Evolutionary conservation across 169 alveolate genomes (phyloP).

Genomic region (Plasmodium vinckei): DNA sequence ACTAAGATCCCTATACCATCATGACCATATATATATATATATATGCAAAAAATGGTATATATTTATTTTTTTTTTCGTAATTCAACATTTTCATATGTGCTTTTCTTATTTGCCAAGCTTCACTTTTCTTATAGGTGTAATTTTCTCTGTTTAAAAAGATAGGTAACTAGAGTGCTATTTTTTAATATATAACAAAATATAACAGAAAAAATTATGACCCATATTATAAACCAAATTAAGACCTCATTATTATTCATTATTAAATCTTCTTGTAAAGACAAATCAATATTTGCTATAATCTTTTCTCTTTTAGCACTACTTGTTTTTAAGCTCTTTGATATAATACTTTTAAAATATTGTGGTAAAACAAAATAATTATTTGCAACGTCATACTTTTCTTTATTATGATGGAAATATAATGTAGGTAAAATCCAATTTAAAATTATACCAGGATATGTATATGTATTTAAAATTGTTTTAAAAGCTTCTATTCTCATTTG

Average conservation of each 20-base stretch:
- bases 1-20: too few species aligned
- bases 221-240: conserved; percentile 45
- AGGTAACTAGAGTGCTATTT: conserved; percentile 26
- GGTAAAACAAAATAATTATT: conserved; percentile 66
- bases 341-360: conserved; percentile 58
- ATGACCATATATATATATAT: too few species aligned
- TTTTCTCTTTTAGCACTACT: conserved; percentile 73
- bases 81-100: too few species aligned
- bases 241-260: conserved; percentile 75
- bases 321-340: conserved; percentile 61
- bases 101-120: background rate
- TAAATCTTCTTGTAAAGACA: conserved; percentile 69
- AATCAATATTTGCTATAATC: conserved; percentile 68
- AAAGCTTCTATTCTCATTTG: conserved; percentile 35
- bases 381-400: conserved; percentile 41
- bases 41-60: too few species aligned
- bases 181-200: conserved; percentile 32
- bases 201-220: conserved; percentile 44
- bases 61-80: too few species aligned
- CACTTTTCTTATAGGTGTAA: background rate
- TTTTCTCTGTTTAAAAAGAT: conserved; percentile 22
- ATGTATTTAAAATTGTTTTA: conserved; percentile 49
- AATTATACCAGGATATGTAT: conserved; percentile 51
- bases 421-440: conserved; percentile 69
- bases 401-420: conserved; percentile 56